Conservation (phyloP, 2,329 filamentous ascomycete species). For the Xylariaceae sp. region DNA sequence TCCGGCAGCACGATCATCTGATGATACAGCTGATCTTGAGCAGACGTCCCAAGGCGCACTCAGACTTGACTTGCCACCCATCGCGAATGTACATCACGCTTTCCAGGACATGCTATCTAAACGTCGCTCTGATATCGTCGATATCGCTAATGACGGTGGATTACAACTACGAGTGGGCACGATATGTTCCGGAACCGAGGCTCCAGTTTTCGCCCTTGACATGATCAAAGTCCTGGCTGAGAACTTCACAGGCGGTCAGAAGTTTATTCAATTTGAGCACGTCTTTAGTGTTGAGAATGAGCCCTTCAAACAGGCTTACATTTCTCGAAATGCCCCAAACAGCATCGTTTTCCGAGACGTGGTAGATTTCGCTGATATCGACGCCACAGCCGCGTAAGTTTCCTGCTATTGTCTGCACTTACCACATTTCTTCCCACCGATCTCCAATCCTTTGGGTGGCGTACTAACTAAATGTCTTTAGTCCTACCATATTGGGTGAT, state of each 20-base stretch:
- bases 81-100: conserved; percentile 27
- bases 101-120: conserved; percentile 29
- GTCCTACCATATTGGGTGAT: conserved; percentile 61
- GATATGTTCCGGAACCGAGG: conserved; percentile 74
- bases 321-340: conserved; percentile 51
- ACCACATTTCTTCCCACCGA: not conserved
- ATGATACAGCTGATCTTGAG: not conserved
- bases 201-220: conserved; percentile 61
- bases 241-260: conserved; percentile 29
- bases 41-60: conserved; percentile 12
- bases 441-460: not conserved
- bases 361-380: conserved; percentile 44
- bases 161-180: conserved; percentile 52
- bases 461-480: conserved; percentile 8
- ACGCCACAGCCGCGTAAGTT: conserved; percentile 41
- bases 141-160: conserved; percentile 28
- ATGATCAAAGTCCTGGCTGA: conserved; percentile 45
- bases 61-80: conserved; percentile 22
- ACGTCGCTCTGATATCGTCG: conserved; percentile 14
- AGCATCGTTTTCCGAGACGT: conserved; percentile 56
- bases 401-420: not conserved
- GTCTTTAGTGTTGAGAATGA: conserved; percentile 60
- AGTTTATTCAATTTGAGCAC: conserved; percentile 45
- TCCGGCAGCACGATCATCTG: not conserved
- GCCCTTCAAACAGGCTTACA: conserved; percentile 59